Base-by-base conservation (phyloP, 331 rosid species). In the Quercus phellos region DNA sequence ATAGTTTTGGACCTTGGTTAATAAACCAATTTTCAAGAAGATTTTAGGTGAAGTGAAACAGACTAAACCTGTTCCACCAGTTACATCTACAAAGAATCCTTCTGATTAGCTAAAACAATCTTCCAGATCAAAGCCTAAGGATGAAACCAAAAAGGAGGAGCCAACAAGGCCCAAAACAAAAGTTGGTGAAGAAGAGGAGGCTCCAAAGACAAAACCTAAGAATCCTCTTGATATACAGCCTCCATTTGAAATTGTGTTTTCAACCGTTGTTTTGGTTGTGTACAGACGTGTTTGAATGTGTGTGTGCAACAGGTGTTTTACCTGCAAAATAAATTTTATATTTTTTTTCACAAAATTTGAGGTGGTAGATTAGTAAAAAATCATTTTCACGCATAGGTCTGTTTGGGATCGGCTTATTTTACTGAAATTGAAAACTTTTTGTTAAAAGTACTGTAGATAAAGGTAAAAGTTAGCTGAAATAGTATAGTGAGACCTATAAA, bases 151-250 rank as follows among this genome's bases (percentile, higher is more conserved):
- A 60, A 89, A 64, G 43, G 67, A 76, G 56, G 96, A 76, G 66
- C 70, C 77, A 1, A 86, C 59, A 55, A 88, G 80, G 79, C 82
- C 90, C 67, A 85, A 84, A 10, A 74, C 61, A 21, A 87, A 72
- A 79, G 88, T 78, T 22, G 84, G 56, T 21, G 90, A 46, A 78
- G 92, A 80, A 16, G 93, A 85, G 64, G 94, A 89, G 81, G 97
- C 98, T 51, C 98, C 98, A 38, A 91, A 88, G 93, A 97, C 96
- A 55, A 93, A 88, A 78, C 82, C 94, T 73, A 93, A 93, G 81
- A 93, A 93, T 72, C 88, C 95, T 74, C 97, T 91, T 72, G 98
- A 93, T 88, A 87, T 93, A 68, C 95, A 91, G 74, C 97, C 98
- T 54, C 97, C 98, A 51, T 30, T 30, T 30, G 34, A 30, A 30